phyloP scores from a whole-genome alignment of 2,329 filamentous ascomycete genomes.

The Aaosphaeria arxii region DNA sequence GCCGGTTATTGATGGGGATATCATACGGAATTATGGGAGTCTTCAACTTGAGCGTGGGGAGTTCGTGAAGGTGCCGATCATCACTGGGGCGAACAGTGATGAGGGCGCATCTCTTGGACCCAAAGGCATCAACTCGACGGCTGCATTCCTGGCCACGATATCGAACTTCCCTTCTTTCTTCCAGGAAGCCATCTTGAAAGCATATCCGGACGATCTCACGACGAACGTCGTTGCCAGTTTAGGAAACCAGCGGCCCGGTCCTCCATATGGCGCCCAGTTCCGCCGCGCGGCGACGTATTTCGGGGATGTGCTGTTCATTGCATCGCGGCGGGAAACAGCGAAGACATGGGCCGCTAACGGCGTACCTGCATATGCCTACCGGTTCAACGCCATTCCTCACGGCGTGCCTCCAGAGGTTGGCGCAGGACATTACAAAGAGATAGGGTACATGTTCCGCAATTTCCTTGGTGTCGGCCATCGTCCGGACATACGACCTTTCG shows the following conservation, averaged over 20 bases:
- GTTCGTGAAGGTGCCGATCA: constrained; percentile 63
- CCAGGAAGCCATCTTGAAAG: neutral
- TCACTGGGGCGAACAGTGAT: constrained; percentile 64
- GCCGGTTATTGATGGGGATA: constrained; percentile 55
- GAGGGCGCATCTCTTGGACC: constrained; percentile 60
- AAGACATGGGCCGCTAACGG: constrained; percentile 49
- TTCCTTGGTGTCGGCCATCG: constrained; percentile 41
- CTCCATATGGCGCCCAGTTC: constrained; percentile 41
- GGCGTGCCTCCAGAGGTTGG: constrained; percentile 44
- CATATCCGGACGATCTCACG: neutral
- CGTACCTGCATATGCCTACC: constrained; percentile 58
- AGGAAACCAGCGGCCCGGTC: constrained; percentile 1
- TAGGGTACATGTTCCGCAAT: constrained; percentile 49
- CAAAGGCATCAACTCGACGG: constrained; percentile 53
- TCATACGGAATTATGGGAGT: constrained; percentile 53
- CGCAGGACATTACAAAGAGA: constrained; percentile 55
- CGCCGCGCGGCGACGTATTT: constrained; percentile 50
- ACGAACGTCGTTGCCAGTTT: no score
- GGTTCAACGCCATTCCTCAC: constrained; percentile 57
- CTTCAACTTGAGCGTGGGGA: constrained; percentile 55
- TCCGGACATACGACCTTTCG: constrained; percentile 28
- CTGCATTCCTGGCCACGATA: constrained; percentile 45
- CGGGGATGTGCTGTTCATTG: constrained; percentile 57
- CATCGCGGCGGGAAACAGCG: constrained; percentile 52
- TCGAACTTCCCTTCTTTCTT: neutral